Percentiles rank a stretch among this genome's conserved stretches.
Conservation (phyloP, 2,329 filamentous ascomycete species). For the Mycosphaerella arachidis region DNA sequence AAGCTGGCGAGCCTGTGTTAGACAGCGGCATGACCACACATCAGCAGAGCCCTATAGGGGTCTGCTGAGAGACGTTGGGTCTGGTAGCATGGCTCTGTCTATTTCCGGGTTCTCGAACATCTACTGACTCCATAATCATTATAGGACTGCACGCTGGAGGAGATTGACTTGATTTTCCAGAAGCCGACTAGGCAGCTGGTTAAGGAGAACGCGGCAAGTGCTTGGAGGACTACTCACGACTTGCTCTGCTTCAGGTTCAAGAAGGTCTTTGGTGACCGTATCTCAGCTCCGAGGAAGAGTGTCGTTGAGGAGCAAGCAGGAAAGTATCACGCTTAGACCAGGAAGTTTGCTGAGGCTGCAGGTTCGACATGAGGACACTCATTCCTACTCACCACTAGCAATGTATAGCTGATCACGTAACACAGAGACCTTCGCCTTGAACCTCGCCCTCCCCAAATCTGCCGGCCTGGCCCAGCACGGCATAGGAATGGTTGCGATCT, state of each 20-base stretch:
- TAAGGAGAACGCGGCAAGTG: slow-evolving; percentile 52
- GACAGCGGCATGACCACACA: no score
- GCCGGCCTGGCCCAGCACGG: no score
- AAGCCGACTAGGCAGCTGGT: slow-evolving; percentile 61
- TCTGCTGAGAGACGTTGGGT: no score
- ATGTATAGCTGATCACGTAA: neutral
- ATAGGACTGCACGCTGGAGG: slow-evolving; percentile 64
- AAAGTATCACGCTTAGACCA: no score
- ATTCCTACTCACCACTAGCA: neutral
- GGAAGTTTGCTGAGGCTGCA: neutral
- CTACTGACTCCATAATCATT: slow-evolving; percentile 26
- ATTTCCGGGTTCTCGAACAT: slow-evolving; percentile 33
- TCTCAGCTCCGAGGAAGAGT: slow-evolving; percentile 11
- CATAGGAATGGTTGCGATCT: no score
- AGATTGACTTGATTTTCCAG: slow-evolving; percentile 65
- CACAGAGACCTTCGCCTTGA: no score
- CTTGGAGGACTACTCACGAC: slow-evolving; percentile 43
- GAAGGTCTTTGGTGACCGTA: slow-evolving; percentile 44
- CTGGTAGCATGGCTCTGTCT: no score
- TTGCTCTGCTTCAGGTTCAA: slow-evolving; percentile 41
- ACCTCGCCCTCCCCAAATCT: no score
- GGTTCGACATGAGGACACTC: neutral
- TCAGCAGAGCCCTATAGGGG: no score
- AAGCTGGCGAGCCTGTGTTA: no score
- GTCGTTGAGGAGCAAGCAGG: slow-evolving; percentile 10